Evolutionary conservation across 2,329 filamentous ascomycete species (phyloP), one percentile per base, ranked within the genome.

Genomic region (Aspergillus sp.): DNA sequence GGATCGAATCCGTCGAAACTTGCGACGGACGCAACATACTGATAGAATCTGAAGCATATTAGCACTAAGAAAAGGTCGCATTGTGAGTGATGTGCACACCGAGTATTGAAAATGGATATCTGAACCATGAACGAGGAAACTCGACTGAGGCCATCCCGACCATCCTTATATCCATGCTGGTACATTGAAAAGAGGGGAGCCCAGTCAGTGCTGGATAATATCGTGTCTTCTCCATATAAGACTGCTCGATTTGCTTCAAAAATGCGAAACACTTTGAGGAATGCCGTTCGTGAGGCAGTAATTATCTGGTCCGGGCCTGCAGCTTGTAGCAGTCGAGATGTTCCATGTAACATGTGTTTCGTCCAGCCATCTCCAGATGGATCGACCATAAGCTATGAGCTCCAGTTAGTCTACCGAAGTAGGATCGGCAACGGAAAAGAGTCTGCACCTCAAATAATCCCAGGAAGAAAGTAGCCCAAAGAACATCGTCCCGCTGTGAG

Each of bases 291-390:
- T n/a, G 35, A 41, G n/a, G 7, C 16, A 22, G 33, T 19, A 16
- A 51, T 22, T 14, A 19, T 38, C 33, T 41, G 30, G 14, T 8
- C 13, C 22, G 33, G 49, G 8, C 49, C 49, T 14, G 42, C 43
- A 20, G 45, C 13, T 43, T 47, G 43, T 1, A 51, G 49, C n/a
- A 51, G 49, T 20, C 43, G 13, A 16, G 49, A 46, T 24, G 49
- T 33, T 14, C 49, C 49, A 7, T 30, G 38, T n/a, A 51, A 11
- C 49, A 51, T 51, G 26, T 51, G 49, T 33, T 51, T 51, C n/a
- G 49, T 43, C 49, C 49, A 51, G 44, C 49, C 49, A 16, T 51
- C 43, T 6, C 49, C 49, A 14, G 49, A 51, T 40, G 49, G 43
- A 14, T 51, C 42, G 22, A 46, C 42, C 42, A 51, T 51, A 14